Conservation (phyloP, 176 grass and related monocot genomes). For the Elaeis guineensis region DNA sequence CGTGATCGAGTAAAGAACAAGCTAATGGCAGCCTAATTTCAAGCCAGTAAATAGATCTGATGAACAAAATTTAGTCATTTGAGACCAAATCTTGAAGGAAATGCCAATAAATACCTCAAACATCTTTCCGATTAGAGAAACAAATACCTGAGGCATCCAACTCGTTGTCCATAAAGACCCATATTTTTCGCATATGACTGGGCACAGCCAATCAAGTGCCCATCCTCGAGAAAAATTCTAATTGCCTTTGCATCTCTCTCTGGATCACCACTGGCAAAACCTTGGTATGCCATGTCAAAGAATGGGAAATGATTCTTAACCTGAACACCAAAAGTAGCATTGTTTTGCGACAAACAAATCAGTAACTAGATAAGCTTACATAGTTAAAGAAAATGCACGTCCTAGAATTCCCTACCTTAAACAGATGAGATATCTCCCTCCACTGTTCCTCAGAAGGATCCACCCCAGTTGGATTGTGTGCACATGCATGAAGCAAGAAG, state of each 20-base stretch:
- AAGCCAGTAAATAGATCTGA: too few species aligned
- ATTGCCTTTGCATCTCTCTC: slow-evolving; percentile 94
- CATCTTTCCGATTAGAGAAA: not conserved
- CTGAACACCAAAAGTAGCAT: slow-evolving; percentile 14
- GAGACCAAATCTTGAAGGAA: too few species aligned
- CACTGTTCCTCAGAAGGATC: slow-evolving; percentile 98
- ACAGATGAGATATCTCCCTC: slow-evolving; percentile 89
- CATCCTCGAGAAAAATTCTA: slow-evolving; percentile 92
- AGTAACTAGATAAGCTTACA: too few species aligned
- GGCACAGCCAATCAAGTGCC: slow-evolving; percentile 87
- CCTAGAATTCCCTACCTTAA: slow-evolving; percentile 44
- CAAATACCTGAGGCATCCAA: slow-evolving; percentile 77
- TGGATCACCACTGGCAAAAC: slow-evolving; percentile 91
- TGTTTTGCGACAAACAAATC: too few species aligned
- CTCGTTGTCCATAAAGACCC: slow-evolving; percentile 94
- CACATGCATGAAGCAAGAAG: slow-evolving; percentile 98
- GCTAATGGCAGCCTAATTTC: too few species aligned
- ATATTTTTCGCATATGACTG: slow-evolving; percentile 98
- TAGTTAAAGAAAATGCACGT: too few species aligned
- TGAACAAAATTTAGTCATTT: too few species aligned
- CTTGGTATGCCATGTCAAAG: slow-evolving; percentile 99
- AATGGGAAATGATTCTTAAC: slow-evolving; percentile 94
- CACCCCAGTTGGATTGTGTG: slow-evolving; percentile 95
- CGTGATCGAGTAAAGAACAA: too few species aligned
- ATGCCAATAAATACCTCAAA: not conserved